phyloP scores from a whole-genome alignment of 176 grass and related monocot species.

The Juncus inflexus region DNA sequence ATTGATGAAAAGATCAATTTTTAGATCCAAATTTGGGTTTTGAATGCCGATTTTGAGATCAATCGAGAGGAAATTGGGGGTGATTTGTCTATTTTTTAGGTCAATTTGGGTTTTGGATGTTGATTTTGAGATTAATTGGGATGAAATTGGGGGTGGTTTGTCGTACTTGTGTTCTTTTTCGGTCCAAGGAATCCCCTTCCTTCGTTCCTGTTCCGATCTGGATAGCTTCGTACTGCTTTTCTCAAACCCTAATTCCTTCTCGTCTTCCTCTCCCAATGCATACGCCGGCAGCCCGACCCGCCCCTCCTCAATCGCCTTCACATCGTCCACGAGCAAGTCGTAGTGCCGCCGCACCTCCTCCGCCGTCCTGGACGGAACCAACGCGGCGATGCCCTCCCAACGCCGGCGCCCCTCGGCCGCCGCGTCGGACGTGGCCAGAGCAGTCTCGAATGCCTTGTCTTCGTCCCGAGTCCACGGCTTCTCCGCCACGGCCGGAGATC shows the following conservation, averaged over 20 bases:
- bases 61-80: no score
- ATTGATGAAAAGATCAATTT: no score
- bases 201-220: conserved; percentile 84
- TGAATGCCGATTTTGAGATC: no score
- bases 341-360: conserved; percentile 79
- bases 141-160: background rate
- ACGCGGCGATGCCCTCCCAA: conserved; percentile 42
- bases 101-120: no score
- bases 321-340: conserved; percentile 76
- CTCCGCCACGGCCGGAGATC: conserved; percentile 3
- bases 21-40: no score
- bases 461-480: conserved; percentile 71
- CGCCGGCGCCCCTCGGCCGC: conserved; percentile 24
- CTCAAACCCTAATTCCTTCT: conserved; percentile 33
- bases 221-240: conserved; percentile 53
- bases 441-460: conserved; percentile 93
- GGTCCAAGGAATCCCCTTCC: conserved; percentile 97
- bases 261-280: conserved; percentile 41
- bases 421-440: conserved; percentile 39
- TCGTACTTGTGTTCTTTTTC: conserved; percentile 93
- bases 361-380: conserved; percentile 48
- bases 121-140: no score
- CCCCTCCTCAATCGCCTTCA: conserved; percentile 76
- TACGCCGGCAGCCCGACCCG: conserved; percentile 60
- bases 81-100: no score